Evolutionary conservation across 1,139 yeast genomes (phyloP).

Genomic region (Pichia sp.): DNA sequence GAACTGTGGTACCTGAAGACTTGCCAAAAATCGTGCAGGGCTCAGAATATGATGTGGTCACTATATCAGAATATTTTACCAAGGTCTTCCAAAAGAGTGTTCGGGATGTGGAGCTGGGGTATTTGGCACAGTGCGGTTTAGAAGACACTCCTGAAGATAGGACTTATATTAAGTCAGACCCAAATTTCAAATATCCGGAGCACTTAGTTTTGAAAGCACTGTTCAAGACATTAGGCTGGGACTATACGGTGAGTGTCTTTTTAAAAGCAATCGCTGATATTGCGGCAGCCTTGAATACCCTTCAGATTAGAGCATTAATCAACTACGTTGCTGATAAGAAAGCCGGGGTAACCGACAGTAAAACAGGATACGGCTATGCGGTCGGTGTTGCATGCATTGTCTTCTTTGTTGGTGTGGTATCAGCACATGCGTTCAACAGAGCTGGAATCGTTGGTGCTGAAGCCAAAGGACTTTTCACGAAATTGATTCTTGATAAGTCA

Average conservation of each 20-base stretch:
- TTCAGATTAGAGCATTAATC: slow-evolving; percentile 48
- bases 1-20: background rate
- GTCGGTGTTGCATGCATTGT: slow-evolving; percentile 48
- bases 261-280: slow-evolving; percentile 33
- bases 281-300: slow-evolving; percentile 38
- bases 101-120: background rate
- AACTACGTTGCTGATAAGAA: slow-evolving; percentile 38
- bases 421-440: slow-evolving; percentile 58
- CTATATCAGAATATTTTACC: background rate
- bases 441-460: slow-evolving; percentile 65
- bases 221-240: background rate
- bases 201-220: background rate
- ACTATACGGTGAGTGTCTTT: background rate
- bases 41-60: background rate
- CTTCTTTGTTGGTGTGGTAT: slow-evolving; percentile 45
- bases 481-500: slow-evolving; percentile 62
- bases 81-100: background rate
- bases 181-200: background rate
- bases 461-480: slow-evolving; percentile 58
- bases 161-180: background rate
- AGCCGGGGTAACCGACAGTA: slow-evolving; percentile 31
- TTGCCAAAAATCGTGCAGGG: background rate
- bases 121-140: background rate
- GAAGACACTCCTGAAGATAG: background rate
- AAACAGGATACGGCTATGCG: slow-evolving; percentile 58